phyloP scores from a whole-genome alignment of 345 rosid species.

The Sonneratia caseolaris region DNA sequence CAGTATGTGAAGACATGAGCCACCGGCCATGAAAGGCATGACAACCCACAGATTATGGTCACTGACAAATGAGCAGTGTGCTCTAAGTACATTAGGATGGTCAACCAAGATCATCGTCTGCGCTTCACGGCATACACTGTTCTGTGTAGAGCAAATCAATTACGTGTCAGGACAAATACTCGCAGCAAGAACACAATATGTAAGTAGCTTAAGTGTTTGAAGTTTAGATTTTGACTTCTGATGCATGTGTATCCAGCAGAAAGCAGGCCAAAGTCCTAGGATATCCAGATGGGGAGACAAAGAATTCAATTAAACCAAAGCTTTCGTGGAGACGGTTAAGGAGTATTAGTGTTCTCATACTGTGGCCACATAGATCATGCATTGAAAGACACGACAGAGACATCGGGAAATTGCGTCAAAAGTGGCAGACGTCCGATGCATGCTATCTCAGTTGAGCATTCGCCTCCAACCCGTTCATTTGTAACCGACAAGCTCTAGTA shows the following conservation, averaged over 20 bases:
- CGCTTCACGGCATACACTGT: conserved; percentile 77
- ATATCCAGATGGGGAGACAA: neutral
- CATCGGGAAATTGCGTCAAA: neutral
- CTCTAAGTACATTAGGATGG: conserved; percentile 85
- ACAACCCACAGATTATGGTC: conserved; percentile 93
- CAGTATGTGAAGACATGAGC: conserved; percentile 91
- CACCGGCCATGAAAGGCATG: conserved; percentile 98
- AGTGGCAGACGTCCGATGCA: neutral
- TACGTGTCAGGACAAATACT: neutral
- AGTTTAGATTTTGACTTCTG: neutral
- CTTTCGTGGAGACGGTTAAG: neutral
- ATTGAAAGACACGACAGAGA: neutral
- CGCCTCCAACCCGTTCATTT: neutral
- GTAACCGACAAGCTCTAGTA: neutral
- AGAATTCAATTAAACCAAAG: neutral
- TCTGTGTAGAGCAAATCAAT: conserved; percentile 23
- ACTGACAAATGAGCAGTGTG: conserved; percentile 86
- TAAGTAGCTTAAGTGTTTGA: neutral
- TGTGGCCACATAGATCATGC: neutral
- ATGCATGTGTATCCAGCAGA: neutral
- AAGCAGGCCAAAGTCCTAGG: neutral
- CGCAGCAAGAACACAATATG: neutral
- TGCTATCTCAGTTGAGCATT: neutral
- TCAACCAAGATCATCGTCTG: conserved; percentile 92
- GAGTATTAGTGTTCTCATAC: too few relatives aligned